Conservation (phyloP, 257 asterid genomes). For the Solanum paucissectum region DNA sequence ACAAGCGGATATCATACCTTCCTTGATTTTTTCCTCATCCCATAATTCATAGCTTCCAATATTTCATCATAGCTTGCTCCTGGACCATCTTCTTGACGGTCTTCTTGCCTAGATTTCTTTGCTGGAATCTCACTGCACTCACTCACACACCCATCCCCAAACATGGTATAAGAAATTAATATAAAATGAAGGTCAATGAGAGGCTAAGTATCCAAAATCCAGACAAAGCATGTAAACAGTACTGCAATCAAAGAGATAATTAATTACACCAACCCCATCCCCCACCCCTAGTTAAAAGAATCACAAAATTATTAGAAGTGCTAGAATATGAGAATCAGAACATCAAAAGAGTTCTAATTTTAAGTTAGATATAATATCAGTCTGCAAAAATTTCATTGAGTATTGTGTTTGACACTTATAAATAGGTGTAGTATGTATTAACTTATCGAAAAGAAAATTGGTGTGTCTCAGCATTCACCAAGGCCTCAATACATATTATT, state of each 20-base stretch:
- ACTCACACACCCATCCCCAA: neutral
- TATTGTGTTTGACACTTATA: neutral
- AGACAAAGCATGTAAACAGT: neutral
- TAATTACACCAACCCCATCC: neutral
- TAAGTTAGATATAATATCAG: neutral
- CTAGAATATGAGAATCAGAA: neutral
- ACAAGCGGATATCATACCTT: constrained; percentile 33
- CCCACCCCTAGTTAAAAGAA: neutral
- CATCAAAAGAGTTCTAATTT: neutral
- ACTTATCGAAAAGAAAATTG: neutral
- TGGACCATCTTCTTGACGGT: constrained; percentile 30
- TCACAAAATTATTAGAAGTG: neutral
- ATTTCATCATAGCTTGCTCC: constrained; percentile 61
- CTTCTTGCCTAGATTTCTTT: constrained; percentile 42
- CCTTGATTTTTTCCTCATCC: constrained; percentile 50
- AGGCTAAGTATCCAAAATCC: neutral
- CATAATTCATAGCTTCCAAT: constrained; percentile 63
- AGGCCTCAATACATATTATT: neutral
- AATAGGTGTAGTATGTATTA: neutral
- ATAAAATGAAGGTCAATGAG: neutral
- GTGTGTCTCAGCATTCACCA: neutral
- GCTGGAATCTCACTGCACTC: constrained; percentile 33
- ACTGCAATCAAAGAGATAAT: neutral
- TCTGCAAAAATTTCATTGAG: neutral
- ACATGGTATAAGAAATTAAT: neutral